Conservation (phyloP, 169 alveolate genomes). For the Eimeria maxima region DNA sequence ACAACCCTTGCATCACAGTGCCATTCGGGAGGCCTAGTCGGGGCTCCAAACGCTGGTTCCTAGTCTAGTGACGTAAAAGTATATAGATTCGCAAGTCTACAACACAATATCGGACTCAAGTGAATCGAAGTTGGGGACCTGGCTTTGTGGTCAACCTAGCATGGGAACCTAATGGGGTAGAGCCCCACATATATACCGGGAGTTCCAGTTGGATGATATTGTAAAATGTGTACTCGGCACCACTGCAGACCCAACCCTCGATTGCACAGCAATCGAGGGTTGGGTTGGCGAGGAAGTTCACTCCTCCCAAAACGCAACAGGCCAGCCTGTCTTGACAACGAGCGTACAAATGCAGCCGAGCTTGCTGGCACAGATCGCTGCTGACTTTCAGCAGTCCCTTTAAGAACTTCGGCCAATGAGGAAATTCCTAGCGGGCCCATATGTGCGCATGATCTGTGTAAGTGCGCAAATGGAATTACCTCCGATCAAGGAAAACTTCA, state of each 20-base stretch:
- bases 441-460: background rate
- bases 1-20: background rate
- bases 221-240: no score
- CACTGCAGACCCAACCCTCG: background rate
- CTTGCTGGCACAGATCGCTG: background rate
- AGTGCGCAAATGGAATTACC: background rate
- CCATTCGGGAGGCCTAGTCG: background rate
- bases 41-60: no score
- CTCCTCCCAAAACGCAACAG: background rate
- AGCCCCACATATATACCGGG: background rate
- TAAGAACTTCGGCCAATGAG: background rate
- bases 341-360: background rate
- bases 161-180: background rate
- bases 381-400: background rate
- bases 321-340: background rate
- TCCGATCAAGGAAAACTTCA: background rate
- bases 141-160: background rate
- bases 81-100: background rate
- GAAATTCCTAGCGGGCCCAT: background rate
- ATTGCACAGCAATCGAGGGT: background rate
- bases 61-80: no score
- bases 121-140: background rate
- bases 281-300: background rate
- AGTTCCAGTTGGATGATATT: background rate
- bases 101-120: background rate